Evolutionary conservation across 148 eudicot species (phyloP), one percentile per base, ranked within the genome.

Genomic region (Cornus kousa): DNA sequence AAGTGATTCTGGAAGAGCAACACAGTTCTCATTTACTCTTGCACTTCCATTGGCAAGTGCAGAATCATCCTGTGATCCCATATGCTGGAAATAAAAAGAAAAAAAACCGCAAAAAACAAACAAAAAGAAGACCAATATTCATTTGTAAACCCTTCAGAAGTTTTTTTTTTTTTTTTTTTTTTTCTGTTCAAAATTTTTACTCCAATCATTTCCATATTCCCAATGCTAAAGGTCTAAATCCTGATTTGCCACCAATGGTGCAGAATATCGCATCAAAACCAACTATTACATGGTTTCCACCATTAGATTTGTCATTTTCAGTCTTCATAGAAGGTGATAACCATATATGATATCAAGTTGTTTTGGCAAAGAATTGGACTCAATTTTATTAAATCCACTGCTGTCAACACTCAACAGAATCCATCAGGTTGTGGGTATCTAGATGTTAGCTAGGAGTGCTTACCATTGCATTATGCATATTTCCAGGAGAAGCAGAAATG

Each of bases 401-500:
- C 74, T 19, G 59, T 66, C 31, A 23, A 1, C 14, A 16, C 39
- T 66, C 31, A 23, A 1, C 14, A 16, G 19, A 5, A 22, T 80
- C 35, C 62, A 14, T 28, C 31, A 4, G 50, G 7, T 22, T 28
- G 24, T 64, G 22, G 28, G 11, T 77, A 37, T 71, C 33, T 35
- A 53, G 8, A 23, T 68, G 53, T 17, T 11, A 43, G 22, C 13
- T 9, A 57, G 10, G 73, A 64, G 22, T 31, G 71, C 91, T 87
- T 87, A 96, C 99, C 95, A 96, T 87, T 46, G 99, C 99, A 85
- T 96, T 96, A 84, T 96, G 99, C 99, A 96, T 96, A 84, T 96
- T 96, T 68, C 99, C 99, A 0, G 99, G 99, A 22, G 99, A 96
- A 74, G 99, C 99, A 74, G 99, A 96, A 78, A 96, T 82, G 86